Conservation (phyloP, 2,329 filamentous ascomycete genomes). For the Pseudocercospora fijiensis region DNA sequence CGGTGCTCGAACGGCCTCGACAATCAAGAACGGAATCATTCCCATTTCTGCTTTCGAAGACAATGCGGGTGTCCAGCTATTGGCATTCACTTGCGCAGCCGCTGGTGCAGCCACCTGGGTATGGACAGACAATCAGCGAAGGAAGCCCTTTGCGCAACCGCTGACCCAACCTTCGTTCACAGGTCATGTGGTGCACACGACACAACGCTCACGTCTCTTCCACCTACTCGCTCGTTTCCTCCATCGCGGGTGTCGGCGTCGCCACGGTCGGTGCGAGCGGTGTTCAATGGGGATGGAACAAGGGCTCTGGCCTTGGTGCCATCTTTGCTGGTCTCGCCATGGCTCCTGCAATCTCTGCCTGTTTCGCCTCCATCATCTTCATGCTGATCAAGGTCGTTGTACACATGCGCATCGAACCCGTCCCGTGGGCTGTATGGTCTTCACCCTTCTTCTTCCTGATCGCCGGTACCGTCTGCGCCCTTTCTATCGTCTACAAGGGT, state of each 20-base stretch:
- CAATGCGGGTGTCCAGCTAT: conserved; percentile 44
- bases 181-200: conserved; percentile 54
- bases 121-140: background rate
- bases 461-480: conserved; percentile 45
- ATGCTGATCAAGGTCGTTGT: conserved; percentile 49
- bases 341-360: conserved; percentile 49
- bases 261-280: conserved; percentile 54
- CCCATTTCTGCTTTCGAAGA: conserved; percentile 49
- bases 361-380: conserved; percentile 51
- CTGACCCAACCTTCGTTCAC: background rate
- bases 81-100: conserved; percentile 48
- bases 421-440: conserved; percentile 51
- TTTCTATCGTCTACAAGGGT: conserved; percentile 59
- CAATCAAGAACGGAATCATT: conserved; percentile 61
- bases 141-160: background rate
- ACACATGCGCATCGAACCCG: conserved; percentile 48
- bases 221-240: conserved; percentile 60
- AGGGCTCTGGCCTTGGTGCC: conserved; percentile 46
- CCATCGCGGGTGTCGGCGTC: conserved; percentile 46
- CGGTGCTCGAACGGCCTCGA: conserved; percentile 57
- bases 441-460: conserved; percentile 51
- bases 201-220: conserved; percentile 61
- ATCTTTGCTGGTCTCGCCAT: conserved; percentile 47
- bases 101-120: conserved; percentile 52
- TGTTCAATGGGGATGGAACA: conserved; percentile 44